Conservation (phyloP, 306 rosid species). For the Begonia loranthoides region DNA sequence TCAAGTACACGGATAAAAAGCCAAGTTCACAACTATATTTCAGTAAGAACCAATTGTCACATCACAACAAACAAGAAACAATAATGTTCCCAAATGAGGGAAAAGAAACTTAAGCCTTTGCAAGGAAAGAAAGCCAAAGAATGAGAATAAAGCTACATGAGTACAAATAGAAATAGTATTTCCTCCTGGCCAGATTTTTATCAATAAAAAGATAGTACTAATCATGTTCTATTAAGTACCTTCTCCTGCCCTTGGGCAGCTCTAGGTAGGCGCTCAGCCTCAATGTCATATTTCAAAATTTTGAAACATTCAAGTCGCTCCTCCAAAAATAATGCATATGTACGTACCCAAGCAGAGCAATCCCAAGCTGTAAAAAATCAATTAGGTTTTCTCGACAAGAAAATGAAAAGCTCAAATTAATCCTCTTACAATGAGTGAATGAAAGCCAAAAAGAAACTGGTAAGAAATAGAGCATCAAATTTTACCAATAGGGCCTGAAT, state of each 20-base stretch:
- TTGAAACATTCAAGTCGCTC: conserved; percentile 96
- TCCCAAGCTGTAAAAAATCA: conserved; percentile 71
- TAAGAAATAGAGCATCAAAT: conserved; percentile 11
- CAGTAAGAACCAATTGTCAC: too few species aligned
- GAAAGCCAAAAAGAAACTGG: not conserved
- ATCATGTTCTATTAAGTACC: conserved; percentile 23
- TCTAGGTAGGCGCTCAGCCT: conserved; percentile 90
- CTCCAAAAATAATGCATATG: conserved; percentile 95
- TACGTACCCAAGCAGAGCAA: conserved; percentile 99
- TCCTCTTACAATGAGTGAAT: not conserved
- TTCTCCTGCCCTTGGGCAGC: conserved; percentile 83
- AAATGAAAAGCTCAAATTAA: not conserved
- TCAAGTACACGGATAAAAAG: not conserved
- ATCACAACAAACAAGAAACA: too few species aligned
- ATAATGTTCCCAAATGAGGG: not conserved
- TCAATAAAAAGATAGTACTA: too few species aligned
- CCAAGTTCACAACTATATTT: too few species aligned
- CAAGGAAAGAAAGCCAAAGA: not conserved
- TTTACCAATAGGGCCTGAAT: conserved; percentile 90
- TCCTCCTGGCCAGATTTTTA: too few species aligned
- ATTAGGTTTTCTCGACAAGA: not conserved
- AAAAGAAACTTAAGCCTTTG: not conserved
- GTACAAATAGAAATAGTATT: too few species aligned
- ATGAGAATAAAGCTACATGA: too few species aligned
- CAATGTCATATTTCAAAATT: conserved; percentile 85